Evolutionary conservation across 176 grass and related monocot genomes (phyloP), one percentile per base, ranked within the genome.

Genomic region (Hordeum marinum): DNA sequence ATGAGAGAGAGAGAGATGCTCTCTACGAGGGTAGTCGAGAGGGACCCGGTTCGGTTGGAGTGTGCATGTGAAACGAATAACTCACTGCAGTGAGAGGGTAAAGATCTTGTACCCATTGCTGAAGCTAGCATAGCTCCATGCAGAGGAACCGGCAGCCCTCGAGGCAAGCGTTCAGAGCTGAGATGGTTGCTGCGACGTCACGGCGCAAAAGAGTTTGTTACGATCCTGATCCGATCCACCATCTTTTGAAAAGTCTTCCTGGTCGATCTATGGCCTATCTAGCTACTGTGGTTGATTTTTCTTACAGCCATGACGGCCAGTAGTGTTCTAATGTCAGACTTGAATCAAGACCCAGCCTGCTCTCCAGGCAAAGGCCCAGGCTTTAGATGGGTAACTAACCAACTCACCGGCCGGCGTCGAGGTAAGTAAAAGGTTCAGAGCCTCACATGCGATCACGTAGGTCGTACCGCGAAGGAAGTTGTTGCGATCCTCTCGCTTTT

Each of bases 11-110:
- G 14, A 50, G 42, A 73, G 41, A 25, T 81, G 66, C 24, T 59
- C n/a, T 82, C 80, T 54, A 70, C 25, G n/a, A 82, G 36, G 37
- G 15, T 8, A 60, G 14, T 50, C 46, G 29, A 76, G 52, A 86
- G 64, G 18, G 67, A 0, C 67, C 86, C 80, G 36, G 42, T 52
- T 40, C 52, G 26, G 26, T 45, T 80, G 68, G 59, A 73, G 20
- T 79, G 58, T 75, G 68, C 82, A 89, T 89, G 76, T 89, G 46
- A 89, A 75, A n/a, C n/a, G n/a, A n/a, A 45, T 27, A 42, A 52
- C 40, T 11, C 72, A 18, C 40, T 42, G 13, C 63, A 74, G 46
- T 21, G 50, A 62, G 74, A 17, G 65, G 72, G 43, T 32, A 52
- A 41, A 70, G 63, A 77, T 66, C 20, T 74, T 65, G 76, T 85